Conservation (phyloP, 129 eudicot species). For the Logfia minima region DNA sequence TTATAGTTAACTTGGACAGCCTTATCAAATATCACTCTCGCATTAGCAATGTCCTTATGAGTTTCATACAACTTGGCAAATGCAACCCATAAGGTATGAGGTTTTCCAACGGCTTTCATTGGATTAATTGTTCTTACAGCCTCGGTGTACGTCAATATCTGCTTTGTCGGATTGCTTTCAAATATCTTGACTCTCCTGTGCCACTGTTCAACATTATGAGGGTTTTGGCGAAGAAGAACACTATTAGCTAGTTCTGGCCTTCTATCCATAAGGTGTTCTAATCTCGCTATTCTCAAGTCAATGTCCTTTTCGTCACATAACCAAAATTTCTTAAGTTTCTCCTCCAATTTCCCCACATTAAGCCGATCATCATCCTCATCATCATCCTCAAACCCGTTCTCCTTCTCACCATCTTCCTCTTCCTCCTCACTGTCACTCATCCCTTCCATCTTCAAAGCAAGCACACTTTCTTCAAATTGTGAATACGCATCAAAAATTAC, state of each 20-base stretch:
- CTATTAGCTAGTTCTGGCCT: conserved; percentile 91
- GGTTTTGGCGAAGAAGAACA: conserved; percentile 71
- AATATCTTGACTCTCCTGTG: conserved; percentile 87
- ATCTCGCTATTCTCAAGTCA: conserved; percentile 73
- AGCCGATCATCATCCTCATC: conserved; percentile 69
- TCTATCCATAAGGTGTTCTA: conserved; percentile 83
- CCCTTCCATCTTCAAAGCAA: conserved; percentile 74
- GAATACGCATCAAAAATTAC: conserved; percentile 92
- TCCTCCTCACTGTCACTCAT: conserved; percentile 59
- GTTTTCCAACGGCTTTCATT: conserved; percentile 89
- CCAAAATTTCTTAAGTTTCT: conserved; percentile 49
- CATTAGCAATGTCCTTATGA: conserved; percentile 76
- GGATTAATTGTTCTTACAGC: conserved; percentile 95
- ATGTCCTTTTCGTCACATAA: conserved; percentile 78
- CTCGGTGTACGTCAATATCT: conserved; percentile 78
- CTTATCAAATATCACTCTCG: conserved; percentile 85
- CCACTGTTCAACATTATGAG: conserved; percentile 98
- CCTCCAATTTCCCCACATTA: conserved; percentile 41
- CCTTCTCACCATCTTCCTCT: conserved; percentile 39
- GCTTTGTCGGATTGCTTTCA: conserved; percentile 81
- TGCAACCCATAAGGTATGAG: conserved; percentile 66
- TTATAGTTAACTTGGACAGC: conserved; percentile 94
- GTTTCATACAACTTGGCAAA: conserved; percentile 83
- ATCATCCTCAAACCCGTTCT: conserved; percentile 27
- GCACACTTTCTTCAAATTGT: conserved; percentile 89